A percentile compares a stretch with the other conserved stretches of the same genome.
phyloP scores from a whole-genome alignment of 1,139 yeast genomes.

The Candida sanyaensis region DNA sequence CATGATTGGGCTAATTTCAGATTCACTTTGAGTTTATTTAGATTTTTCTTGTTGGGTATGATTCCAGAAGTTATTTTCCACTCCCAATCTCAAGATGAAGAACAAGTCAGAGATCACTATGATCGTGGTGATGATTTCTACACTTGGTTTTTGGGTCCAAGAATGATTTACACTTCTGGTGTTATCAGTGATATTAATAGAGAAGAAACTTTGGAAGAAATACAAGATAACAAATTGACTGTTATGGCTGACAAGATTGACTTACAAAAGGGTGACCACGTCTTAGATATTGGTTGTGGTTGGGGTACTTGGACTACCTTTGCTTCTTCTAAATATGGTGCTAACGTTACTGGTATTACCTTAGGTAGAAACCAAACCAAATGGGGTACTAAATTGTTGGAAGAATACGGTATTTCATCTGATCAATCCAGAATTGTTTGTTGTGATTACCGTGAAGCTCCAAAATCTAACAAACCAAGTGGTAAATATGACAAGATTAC shows the following conservation, averaged over 20 bases:
- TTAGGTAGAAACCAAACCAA: conserved; percentile 88
- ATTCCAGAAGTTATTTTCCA: conserved; percentile 93
- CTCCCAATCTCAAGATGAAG: conserved; percentile 93
- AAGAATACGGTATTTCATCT: conserved; percentile 64
- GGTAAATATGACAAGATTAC: conserved; percentile 86
- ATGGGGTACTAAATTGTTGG: conserved; percentile 78
- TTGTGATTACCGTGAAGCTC: conserved; percentile 90
- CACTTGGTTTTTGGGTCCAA: conserved; percentile 91
- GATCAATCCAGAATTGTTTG: conserved; percentile 80
- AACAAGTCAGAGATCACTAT: conserved; percentile 93
- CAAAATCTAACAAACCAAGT: conserved; percentile 55
- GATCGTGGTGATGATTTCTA: conserved; percentile 97
- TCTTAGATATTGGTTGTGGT: conserved; percentile 91
- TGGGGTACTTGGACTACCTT: conserved; percentile 94
- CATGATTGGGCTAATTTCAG: conserved; percentile 90
- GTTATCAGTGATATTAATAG: conserved; percentile 68
- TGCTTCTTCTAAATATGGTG: conserved; percentile 83
- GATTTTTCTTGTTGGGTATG: conserved; percentile 83
- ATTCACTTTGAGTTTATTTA: conserved; percentile 77
- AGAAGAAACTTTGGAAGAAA: conserved; percentile 80
- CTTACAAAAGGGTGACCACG: conserved; percentile 67
- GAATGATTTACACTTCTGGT: conserved; percentile 94
- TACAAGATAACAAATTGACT: conserved; percentile 89
- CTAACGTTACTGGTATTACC: conserved; percentile 86
- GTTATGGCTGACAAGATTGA: conserved; percentile 87